phyloP scores from a whole-genome alignment of 2,329 filamentous ascomycete genomes.

The Cordyceps pruinosa region DNA sequence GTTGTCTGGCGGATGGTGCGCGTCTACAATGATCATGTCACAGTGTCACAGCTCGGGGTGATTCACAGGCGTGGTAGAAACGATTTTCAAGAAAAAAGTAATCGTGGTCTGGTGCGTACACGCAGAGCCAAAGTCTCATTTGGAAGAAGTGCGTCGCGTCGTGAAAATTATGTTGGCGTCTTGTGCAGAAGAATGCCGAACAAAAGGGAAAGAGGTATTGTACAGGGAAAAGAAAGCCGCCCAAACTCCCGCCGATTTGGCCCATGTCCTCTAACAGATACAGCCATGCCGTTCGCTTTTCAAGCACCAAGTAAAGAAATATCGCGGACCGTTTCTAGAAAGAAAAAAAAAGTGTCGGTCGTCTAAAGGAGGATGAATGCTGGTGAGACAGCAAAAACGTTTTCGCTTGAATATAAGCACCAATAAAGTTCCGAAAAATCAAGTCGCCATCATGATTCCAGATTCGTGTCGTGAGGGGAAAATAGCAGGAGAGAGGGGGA shows the following conservation, averaged over 20 bases:
- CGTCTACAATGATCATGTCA: not conserved
- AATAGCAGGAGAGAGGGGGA: conserved; percentile 1
- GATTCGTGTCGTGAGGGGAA: conserved; percentile 13
- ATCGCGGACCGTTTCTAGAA: conserved; percentile 5
- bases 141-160: conserved; percentile 7
- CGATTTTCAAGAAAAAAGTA: not conserved
- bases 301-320: conserved; percentile 2
- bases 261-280: conserved; percentile 14
- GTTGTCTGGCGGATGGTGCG: not conserved
- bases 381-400: not conserved
- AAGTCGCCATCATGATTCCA: conserved; percentile 6
- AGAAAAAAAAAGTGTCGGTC: conserved; percentile 7
- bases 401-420: not conserved
- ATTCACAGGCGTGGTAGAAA: not conserved
- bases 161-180: not conserved
- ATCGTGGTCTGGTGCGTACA: conserved; percentile 21
- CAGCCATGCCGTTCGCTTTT: conserved; percentile 13
- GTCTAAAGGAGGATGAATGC: not conserved
- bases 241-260: conserved; percentile 3
- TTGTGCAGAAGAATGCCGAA: not conserved
- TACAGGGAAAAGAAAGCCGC: conserved; percentile 1
- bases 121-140: conserved; percentile 18
- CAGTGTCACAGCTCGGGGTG: not conserved
- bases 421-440: not conserved
- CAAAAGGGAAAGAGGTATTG: not conserved